phyloP scores from a whole-genome alignment of 2,329 filamentous ascomycete species.

The Chaetomiaceae sp. region DNA sequence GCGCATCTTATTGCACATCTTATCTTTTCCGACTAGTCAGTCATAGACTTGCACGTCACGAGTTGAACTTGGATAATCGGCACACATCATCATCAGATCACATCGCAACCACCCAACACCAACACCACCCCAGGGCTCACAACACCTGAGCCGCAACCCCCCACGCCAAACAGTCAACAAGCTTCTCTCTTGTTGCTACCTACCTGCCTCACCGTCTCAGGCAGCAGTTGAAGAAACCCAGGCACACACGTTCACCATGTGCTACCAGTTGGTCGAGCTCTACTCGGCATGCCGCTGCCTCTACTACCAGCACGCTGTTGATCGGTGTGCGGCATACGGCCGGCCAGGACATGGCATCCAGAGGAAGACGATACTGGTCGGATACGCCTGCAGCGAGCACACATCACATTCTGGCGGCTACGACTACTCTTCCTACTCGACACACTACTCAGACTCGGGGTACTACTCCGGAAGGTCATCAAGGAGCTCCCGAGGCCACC shows the following conservation, averaged over 20 bases:
- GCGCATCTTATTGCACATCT: too few relatives aligned
- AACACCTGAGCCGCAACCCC: slow-evolving; percentile 9
- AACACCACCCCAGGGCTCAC: slow-evolving; percentile 3
- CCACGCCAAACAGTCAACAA: slow-evolving; percentile 5
- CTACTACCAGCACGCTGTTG: slow-evolving; percentile 82
- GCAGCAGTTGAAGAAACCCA: background rate
- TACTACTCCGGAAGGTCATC: slow-evolving; percentile 46
- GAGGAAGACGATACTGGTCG: slow-evolving; percentile 74
- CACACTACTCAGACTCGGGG: slow-evolving; percentile 50
- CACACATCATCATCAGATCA: slow-evolving; percentile 1
- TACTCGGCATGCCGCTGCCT: slow-evolving; percentile 84
- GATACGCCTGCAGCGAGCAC: slow-evolving; percentile 68
- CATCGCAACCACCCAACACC: background rate
- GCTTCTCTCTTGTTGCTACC: background rate
- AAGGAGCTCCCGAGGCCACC: slow-evolving; percentile 37
- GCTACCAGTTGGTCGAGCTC: slow-evolving; percentile 78
- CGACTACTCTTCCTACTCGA: slow-evolving; percentile 36
- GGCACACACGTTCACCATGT: slow-evolving; percentile 54
- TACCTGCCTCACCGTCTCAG: background rate
- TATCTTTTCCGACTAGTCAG: slow-evolving; percentile 13
- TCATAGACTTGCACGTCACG: slow-evolving; percentile 2
- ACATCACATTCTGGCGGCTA: slow-evolving; percentile 30
- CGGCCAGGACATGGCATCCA: slow-evolving; percentile 67
- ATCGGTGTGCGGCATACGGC: slow-evolving; percentile 73
- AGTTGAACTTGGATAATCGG: background rate